Conservation (phyloP, 2,329 filamentous ascomycete species). For the Tolypocladium ophioglossoides region DNA sequence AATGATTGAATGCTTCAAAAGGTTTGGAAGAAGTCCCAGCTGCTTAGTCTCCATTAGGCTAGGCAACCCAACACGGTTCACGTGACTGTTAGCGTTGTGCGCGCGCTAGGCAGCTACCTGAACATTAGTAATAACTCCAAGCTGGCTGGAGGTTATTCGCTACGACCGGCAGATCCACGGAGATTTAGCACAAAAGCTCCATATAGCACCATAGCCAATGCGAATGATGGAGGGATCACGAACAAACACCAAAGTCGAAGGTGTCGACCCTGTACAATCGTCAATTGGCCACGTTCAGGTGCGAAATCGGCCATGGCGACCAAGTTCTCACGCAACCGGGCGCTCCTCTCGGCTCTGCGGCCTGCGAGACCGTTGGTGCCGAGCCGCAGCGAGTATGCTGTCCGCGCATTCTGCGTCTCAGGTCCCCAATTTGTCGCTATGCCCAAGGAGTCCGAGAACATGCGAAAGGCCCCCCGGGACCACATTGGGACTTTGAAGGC, state of each 20-base stretch:
- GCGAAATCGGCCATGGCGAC: conserved; percentile 43
- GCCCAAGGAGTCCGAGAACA: conserved; percentile 53
- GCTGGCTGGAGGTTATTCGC: conserved; percentile 6
- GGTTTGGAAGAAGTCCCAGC: conserved; percentile 9
- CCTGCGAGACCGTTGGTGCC: conserved; percentile 35
- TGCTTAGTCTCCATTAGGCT: conserved; percentile 11
- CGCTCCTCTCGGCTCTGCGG: conserved; percentile 44
- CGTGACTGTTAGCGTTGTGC: conserved; percentile 6
- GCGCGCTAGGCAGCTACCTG: neutral
- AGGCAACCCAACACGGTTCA: conserved; percentile 7
- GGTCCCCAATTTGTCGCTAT: conserved; percentile 40
- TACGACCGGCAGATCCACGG: conserved; percentile 20
- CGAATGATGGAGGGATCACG: neutral
- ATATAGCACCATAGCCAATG: neutral
- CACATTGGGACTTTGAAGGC: conserved; percentile 56
- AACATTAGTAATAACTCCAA: neutral
- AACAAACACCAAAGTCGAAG: neutral
- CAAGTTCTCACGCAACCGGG: conserved; percentile 46
- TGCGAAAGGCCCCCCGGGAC: conserved; percentile 52
- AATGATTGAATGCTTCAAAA: conserved; percentile 6
- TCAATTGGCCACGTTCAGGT: conserved; percentile 34
- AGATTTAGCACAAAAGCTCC: conserved; percentile 2
- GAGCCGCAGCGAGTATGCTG: conserved; percentile 27
- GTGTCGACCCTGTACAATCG: conserved; percentile 7
- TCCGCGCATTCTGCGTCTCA: conserved; percentile 41